Base-by-base conservation (phyloP, 139 green algal genomes). In the Chlamydomonas incerta region DNA sequence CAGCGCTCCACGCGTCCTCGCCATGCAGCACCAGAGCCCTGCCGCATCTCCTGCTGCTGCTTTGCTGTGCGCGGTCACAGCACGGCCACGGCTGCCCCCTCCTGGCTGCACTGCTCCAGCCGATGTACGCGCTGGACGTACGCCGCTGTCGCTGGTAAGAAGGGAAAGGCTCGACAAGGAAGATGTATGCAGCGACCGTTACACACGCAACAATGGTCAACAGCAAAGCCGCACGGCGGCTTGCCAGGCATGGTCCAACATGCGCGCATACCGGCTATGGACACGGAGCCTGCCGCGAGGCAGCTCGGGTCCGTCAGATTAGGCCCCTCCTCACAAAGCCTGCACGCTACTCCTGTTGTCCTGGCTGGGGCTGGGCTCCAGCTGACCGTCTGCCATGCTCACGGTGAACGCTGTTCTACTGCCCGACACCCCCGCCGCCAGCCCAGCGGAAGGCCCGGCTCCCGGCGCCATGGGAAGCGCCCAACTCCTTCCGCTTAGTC, bases 401-500 rank as follows among this genome's bases (percentile, higher is more conserved):
- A 5, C 37, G 41, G 77, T n/a, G 65, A 66, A 65, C 35, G 20
- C 65, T 85, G 65, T 50, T 75, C 47, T 66, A 46, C 79, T 75
- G 65, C 47, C 66, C 74, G 79, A 50, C 66, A 75, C 79, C 66
- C 79, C 76, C 74, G 62, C 79, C 79, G 63, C 79, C 79, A 75
- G 79, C 79, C 79, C 79, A 47, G 79, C 41, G 66, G 63, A 62
- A 65, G 63, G 63, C n/a, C 77, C n/a, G 57, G 35, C 60, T 31
- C 24, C 60, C 60, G 26, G 41, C 63, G 77, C 62, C 63, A 52
- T 5, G 28, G 29, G 20, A 33, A 69, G 60, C 31, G n/a, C 66
- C 41, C 46, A 35, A 57, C 77, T 23, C 77, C 29, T 46, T 35
- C 72, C 60, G 86, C 83, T 96, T 94, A 99, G 74, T 99, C 97